A percentile compares a stretch with the other conserved stretches of the same genome.
These are phyloP conservation scores for Xylogone sp. DNA, from an alignment of 2,329 filamentous ascomycete genomes.

Conservation along the genomic window DNA sequence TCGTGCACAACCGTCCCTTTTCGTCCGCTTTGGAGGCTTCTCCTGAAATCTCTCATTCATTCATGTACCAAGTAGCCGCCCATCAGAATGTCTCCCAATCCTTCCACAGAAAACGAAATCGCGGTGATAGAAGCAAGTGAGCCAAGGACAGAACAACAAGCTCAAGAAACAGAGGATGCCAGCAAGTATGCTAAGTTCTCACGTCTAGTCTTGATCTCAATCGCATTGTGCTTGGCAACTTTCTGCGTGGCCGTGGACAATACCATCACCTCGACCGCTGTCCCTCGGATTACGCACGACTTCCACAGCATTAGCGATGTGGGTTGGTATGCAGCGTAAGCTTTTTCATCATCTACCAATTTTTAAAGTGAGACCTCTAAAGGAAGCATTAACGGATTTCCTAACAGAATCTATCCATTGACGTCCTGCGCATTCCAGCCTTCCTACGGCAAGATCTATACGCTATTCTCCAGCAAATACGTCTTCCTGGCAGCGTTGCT, in stretches of 20 bases:
- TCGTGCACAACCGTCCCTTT: too few species aligned
- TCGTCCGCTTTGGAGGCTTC: too few species aligned
- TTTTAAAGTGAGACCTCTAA: neutral
- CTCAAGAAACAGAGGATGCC: neutral
- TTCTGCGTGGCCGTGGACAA: neutral
- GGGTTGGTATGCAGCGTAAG: slow-evolving; percentile 28
- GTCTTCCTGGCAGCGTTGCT: slow-evolving; percentile 14
- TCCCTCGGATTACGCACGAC: slow-evolving; percentile 15
- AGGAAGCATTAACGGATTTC: neutral
- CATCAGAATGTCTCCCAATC: neutral
- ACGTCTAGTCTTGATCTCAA: neutral
- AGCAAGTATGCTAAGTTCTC: neutral
- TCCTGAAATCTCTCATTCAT: neutral
- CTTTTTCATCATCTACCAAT: neutral
- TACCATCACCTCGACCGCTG: slow-evolving; percentile 3
- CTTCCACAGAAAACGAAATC: neutral
- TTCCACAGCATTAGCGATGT: slow-evolving; percentile 16
- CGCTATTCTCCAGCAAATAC: slow-evolving; percentile 16
- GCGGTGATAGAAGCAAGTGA: neutral
- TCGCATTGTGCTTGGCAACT: neutral
- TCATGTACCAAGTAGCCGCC: neutral
- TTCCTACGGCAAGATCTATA: slow-evolving; percentile 18
- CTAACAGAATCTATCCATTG: slow-evolving; percentile 25
- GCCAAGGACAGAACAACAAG: neutral
- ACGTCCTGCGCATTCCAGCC: slow-evolving; percentile 17